Percentiles rank a stretch among this genome's conserved stretches.
Conservation (phyloP, 495 filamentous ascomycete species). For the Oidiodendron maius region DNA sequence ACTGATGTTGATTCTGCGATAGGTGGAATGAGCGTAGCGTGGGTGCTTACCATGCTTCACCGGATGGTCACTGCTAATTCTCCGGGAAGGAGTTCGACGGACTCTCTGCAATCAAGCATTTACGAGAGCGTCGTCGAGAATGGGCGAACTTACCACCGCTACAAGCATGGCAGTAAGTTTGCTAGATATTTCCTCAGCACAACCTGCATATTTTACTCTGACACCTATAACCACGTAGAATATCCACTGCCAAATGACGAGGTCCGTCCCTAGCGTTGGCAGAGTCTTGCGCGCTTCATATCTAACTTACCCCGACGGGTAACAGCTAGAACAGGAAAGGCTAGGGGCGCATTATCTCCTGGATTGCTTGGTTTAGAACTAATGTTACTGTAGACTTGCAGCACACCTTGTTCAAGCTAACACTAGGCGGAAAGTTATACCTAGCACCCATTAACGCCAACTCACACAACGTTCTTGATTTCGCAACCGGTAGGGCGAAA, state of each 20-base stretch:
- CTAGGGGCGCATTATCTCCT: too few relatives aligned
- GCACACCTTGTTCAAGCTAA: conserved; percentile 44
- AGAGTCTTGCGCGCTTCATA: neutral
- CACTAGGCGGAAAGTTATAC: conserved; percentile 40
- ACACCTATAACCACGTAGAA: neutral
- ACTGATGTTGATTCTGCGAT: neutral
- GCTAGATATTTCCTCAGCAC: neutral
- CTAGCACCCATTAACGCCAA: conserved; percentile 29
- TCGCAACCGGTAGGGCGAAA: too few relatives aligned
- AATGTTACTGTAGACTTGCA: conserved; percentile 19
- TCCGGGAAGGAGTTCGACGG: neutral
- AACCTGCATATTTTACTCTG: neutral
- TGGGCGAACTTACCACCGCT: conserved; percentile 6
- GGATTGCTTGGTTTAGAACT: neutral
- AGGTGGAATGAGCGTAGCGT: neutral
- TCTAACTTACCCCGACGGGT: neutral
- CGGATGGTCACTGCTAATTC: neutral
- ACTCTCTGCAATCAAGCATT: neutral
- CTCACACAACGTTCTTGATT: conserved; percentile 6
- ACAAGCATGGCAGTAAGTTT: neutral
- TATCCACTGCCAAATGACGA: neutral
- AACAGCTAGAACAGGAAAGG: neutral
- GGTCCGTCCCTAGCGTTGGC: neutral
- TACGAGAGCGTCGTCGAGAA: conserved; percentile 7
- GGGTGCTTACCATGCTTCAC: neutral